These are phyloP conservation scores for Euptelea pleiosperma DNA, from an alignment of 164 flowering plant species.

Conservation along the genomic window DNA sequence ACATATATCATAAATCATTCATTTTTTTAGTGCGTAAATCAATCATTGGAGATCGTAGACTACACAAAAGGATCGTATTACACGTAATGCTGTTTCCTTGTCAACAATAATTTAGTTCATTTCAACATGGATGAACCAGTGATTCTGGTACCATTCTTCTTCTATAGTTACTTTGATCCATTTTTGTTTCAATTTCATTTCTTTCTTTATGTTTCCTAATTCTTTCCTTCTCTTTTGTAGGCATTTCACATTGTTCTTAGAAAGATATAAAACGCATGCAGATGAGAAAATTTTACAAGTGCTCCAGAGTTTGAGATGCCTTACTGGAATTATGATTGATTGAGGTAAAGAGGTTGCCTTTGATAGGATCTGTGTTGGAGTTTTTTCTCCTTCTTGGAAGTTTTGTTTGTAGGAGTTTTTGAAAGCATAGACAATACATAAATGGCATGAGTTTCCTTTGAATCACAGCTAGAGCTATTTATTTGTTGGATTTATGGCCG, in stretches of 20 bases:
- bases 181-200: neutral
- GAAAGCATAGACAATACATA: neutral
- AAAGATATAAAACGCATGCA: neutral
- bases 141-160: slow-evolving; percentile 4
- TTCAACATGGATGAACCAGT: slow-evolving; percentile 1
- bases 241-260: neutral
- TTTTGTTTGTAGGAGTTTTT: neutral
- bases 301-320: neutral
- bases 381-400: neutral
- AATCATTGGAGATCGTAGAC: neutral
- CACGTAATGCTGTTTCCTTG: neutral
- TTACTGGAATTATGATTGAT: neutral
- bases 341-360: neutral
- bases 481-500: slow-evolving; percentile 25
- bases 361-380: neutral
- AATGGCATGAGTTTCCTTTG: slow-evolving; percentile 14
- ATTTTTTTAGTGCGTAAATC: neutral
- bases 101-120: neutral
- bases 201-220: neutral
- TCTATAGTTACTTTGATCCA: neutral
- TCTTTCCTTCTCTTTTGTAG: slow-evolving; percentile 7
- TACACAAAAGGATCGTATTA: neutral
- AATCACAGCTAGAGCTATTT: slow-evolving; percentile 10
- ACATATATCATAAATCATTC: neutral
- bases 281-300: neutral